Evolutionary conservation across 2,329 filamentous ascomycete species (phyloP), one percentile per base, ranked within the genome.

Genomic region (Emmonsiellopsis sp.): DNA sequence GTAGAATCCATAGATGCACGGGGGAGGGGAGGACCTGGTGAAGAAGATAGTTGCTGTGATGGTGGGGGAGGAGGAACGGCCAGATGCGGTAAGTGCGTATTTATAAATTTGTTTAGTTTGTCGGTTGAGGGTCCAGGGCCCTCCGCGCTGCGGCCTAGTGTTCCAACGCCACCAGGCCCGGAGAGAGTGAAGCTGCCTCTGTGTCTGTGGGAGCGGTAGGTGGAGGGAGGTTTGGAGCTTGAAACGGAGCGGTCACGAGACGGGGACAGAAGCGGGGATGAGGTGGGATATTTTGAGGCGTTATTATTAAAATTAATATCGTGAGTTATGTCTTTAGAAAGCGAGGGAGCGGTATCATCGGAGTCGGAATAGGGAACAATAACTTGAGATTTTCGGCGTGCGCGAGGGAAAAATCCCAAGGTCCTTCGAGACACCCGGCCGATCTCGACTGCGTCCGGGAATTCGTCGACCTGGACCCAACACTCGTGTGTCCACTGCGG

Each of bases 371-470:
- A 78, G 1, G 83, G 83, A 17, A 17, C 37, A 61, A 79, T 57
- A 37, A 65, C 68, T 54, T 67, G 63, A 57, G 87, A 93, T 84
- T 93, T 93, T 82, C 91, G 88, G 65, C 90, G 79, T 17, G 90
- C 82, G 6, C 91, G 91, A 2, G 92, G 92, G 64, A 97, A 97
- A 71, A 92, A 97, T 27, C 91, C 92, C 44, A 96, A 78, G 2
- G 86, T 80, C 69, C 85, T 84, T 54, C 88, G 83, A 21, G 89
- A 83, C 54, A 97, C 82, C 33, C 93, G 84, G 13, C 84, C 89
- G 59, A 98, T 93, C 67, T 96, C 88, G 27, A 93, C 84, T 0
- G 88, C 85, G 27, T 83, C 77, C 13, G 76, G 74, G 57, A 80
- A 79, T 21, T 84, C 85, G 57, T 92, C 87, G 31, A 96, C 78